Evolutionary conservation across 164 flowering plant genomes (phyloP), one percentile per base, ranked within the genome.

Genomic region (Malania oleifera): DNA sequence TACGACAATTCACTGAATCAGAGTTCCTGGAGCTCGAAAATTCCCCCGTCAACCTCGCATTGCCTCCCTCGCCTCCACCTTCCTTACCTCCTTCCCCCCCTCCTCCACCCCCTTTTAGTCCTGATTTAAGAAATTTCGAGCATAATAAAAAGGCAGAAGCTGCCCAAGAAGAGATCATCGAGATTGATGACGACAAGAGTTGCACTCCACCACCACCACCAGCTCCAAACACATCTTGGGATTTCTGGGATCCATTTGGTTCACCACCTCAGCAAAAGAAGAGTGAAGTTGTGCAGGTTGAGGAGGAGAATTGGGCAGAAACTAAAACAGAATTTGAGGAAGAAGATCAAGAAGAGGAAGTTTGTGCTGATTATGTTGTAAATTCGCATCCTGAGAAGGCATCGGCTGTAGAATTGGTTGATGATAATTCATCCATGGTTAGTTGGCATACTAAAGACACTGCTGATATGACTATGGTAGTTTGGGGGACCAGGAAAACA

Each of bases 301-400:
- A 90, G 52, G 92, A 85, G 53, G 95, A 91, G 61, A 69, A 74
- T 13, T 85, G 91, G 91, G 89, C 66, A 5, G 96, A 86, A 74
- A 69, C 88, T 7, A 80, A 73, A 39, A 71, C 82, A 1, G 89
- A 86, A 46, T 84, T 87, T 56, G 80, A 75, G 70, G 87, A 76
- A 28, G 82, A 75, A 22, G 80, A 77, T 28, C 60, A 61, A 28
- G 71, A 66, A 51, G 74, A 63, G 15, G 74, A 62, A 41, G 53
- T 41, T 49, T 38, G 24, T 41, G 43, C 40, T 24, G 60, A 48
- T 54, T 35, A 48, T 56, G 69, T 53, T 12, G 51, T 46, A 18
- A 57, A 66, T 59, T 45, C 63, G 1, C 34, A 65, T 43, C 57
- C 51, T 4, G 54, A 45, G 55, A 84, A 77, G 66, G 57, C 68